A percentile compares a stretch with the other conserved stretches of the same genome.
These are phyloP conservation scores for Chenopodium album DNA, from an alignment of 148 eudicot genomes.

Conservation along the genomic window DNA sequence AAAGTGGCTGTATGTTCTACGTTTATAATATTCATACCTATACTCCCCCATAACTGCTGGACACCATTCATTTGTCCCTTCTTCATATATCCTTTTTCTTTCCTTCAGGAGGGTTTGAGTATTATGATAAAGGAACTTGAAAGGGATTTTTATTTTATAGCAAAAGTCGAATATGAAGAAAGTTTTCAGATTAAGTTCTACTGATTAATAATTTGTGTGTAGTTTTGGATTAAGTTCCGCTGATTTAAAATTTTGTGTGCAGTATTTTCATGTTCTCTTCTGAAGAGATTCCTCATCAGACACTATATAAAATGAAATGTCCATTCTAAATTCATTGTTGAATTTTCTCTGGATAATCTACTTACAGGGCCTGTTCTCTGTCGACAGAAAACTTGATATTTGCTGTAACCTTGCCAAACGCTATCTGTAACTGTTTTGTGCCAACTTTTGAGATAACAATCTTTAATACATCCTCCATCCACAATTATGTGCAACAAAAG, in stretches of 20 bases:
- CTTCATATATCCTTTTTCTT: background rate
- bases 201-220: background rate
- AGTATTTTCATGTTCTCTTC: background rate
- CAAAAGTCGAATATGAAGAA: background rate
- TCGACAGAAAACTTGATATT: background rate
- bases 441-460: background rate
- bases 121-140: background rate
- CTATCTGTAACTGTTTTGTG: background rate
- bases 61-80: background rate
- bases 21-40: background rate
- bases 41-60: background rate
- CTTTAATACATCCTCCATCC: background rate
- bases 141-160: background rate
- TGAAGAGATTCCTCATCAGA: background rate
- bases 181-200: background rate
- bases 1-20: background rate
- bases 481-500: too few relatives aligned
- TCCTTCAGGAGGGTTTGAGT: background rate
- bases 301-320: background rate
- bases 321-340: background rate
- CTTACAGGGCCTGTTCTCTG: background rate
- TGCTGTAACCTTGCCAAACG: background rate
- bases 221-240: background rate
- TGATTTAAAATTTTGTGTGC: background rate
- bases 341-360: background rate